Evolutionary conservation across 1,284 basidiomycete species (phyloP), one percentile per base, ranked within the genome.

Genomic region (Moesziomyces aphidis): DNA sequence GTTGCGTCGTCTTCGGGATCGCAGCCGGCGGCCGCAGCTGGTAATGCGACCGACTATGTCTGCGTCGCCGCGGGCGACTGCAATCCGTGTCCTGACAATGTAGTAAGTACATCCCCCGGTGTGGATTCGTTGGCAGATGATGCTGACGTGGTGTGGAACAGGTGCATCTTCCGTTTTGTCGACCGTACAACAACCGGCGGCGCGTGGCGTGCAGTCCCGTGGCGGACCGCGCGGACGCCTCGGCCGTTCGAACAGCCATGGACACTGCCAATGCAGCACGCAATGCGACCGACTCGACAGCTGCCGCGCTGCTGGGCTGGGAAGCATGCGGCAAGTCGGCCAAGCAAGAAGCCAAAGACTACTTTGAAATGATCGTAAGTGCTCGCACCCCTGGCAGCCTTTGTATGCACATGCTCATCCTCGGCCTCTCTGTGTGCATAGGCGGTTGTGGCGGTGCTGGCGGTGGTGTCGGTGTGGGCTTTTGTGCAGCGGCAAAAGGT

Each of bases 161-260:
- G 45, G 49, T 73, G 13, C 66, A 72, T 13, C 64, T 73, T 13
- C 76, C 78, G 2, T 80, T 78, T 56, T 80, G 78, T 53, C 61
- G 76, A 39, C 78, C 78, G 10, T 80, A 80, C 74, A 76, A 76
- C 56, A 78, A 78, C 55, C 68, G 78, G 6, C 68, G 76, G 21
- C 50, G 71, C 7, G 72, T 77, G 13, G 52, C 58, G 4, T 80
- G 78, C 48, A 52, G 49, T 8, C 56, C 50, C 28, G 24, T 66
- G 2, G 15, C 34, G 21, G n/a, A 55, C 31, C 54, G 45, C 9
- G 13, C 22, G 44, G 47, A 63, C 22, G 46, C 57, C 1, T 1
- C 31, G 3, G 26, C 59, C 8, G 46, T 71, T 28, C 54, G 64
- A 50, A 2, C 48, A 9, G 69, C 69, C 1, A 57, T 55, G 8